Evolutionary conservation across 176 grass and related monocot species (phyloP).

Genomic region (Avena eriantha): DNA sequence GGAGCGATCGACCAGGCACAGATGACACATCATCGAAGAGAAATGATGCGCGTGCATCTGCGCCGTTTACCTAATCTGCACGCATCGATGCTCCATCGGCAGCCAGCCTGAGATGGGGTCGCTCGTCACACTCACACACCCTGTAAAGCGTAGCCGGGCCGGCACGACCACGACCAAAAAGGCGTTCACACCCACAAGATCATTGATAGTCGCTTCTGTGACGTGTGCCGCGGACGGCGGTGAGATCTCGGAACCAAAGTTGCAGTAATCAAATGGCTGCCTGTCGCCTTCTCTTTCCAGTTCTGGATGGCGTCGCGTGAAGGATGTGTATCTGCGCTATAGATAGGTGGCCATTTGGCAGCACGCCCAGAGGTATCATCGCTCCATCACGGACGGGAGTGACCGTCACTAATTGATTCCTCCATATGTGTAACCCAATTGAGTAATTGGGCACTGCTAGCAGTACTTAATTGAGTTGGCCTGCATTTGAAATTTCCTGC

Average conservation of each 20-base stretch:
- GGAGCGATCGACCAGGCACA: not conserved
- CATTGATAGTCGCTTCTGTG: slow-evolving; percentile 23
- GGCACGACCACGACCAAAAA: slow-evolving; percentile 24
- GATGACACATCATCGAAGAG: not conserved
- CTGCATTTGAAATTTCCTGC: not conserved
- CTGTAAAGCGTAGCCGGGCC: slow-evolving; percentile 32
- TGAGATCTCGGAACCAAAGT: not conserved
- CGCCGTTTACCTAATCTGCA: not conserved
- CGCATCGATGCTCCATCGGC: not conserved
- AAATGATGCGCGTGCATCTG: not conserved
- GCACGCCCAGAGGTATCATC: not conserved
- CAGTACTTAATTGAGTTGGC: not conserved
- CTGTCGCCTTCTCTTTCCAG: not conserved
- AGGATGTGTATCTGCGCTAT: not conserved
- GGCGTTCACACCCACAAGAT: not conserved
- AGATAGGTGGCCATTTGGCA: slow-evolving; percentile 14
- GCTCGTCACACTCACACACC: not conserved
- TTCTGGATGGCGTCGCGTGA: slow-evolving; percentile 23
- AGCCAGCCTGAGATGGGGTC: slow-evolving; percentile 3
- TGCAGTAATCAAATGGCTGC: slow-evolving; percentile 6
- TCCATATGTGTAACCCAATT: not conserved
- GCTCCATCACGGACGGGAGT: slow-evolving; percentile 31
- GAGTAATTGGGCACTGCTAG: not conserved
- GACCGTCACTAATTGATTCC: not conserved
- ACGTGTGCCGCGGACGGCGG: not conserved